Evolutionary conservation across 1,284 basidiomycete species (phyloP), one percentile per base, ranked within the genome.

Genomic region (Lignosus rhinocerotis): DNA sequence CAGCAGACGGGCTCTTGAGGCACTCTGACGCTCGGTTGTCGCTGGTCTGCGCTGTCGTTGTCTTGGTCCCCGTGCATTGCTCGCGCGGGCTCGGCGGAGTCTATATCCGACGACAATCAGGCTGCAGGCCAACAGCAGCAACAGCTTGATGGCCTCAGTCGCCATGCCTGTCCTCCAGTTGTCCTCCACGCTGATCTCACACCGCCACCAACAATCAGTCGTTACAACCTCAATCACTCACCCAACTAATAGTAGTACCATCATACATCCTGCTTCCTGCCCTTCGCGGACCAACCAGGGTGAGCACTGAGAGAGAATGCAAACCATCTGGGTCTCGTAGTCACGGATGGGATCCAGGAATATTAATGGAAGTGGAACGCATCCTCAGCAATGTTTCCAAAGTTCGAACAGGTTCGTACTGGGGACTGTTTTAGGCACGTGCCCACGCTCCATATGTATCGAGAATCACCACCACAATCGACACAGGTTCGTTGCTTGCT

Each of bases 181-280:
- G 25, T 21, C 17, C 21, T 48, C 32, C 32, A 43, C 48, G 59
- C 34, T 64, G 62, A 64, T 64, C 62, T n/a, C 54, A 59, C 62
- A 64, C 59, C 57, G 62, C 62, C 59, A 59, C 62, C 55, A 51
- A 55, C 49, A 45, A 63, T 61, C 62, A 61, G 52, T 56, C 33
- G 36, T 4, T 4, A 25, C 45, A 32, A 56, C 62, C 51, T 41
- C 62, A 55, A 61, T 64, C 62, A 61, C 32, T 51, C 56, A 17
- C 21, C 41, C 53, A 55, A 47, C 47, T 48, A n/a, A n/a, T n/a
- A n/a, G n/a, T n/a, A 25, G 25, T 25, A 25, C 25, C 4, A 25
- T 25, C 25, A 25, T 25, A 25, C 25, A 25, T 25, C 25, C 25
- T 2, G 25, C 25, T 25, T 4, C 25, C 4, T 25, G 25, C 25